phyloP scores from a whole-genome alignment of 768 basidiomycete genomes.

The Boletus eberwhitei region DNA sequence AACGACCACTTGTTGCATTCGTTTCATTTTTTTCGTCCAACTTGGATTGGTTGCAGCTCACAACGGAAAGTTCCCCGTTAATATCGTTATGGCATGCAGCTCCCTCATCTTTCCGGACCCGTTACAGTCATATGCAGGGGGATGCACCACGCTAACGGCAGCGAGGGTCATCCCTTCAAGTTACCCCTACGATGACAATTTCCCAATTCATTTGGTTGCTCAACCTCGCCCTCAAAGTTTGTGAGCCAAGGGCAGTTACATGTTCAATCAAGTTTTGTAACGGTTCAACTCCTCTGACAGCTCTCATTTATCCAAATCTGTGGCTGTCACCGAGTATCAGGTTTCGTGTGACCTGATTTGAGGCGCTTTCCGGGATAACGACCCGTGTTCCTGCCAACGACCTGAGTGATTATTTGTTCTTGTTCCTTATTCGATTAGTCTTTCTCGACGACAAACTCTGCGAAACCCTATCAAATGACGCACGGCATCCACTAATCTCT shows the following conservation, averaged over 20 bases:
- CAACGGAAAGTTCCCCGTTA: slow-evolving; percentile 25
- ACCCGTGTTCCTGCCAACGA: slow-evolving; percentile 15
- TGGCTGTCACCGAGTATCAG: slow-evolving; percentile 16
- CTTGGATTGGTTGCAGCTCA: slow-evolving; percentile 6
- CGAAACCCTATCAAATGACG: slow-evolving; percentile 37
- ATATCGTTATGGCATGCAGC: slow-evolving; percentile 30
- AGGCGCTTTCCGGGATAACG: slow-evolving; percentile 16
- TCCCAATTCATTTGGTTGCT: slow-evolving; percentile 21
- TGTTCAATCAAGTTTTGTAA: slow-evolving; percentile 28
- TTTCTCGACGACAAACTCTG: slow-evolving; percentile 35
- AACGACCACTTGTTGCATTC: slow-evolving; percentile 11
- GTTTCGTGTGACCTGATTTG: slow-evolving; percentile 24
- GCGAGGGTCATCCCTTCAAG: slow-evolving; percentile 11
- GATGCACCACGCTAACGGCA: slow-evolving; percentile 24
- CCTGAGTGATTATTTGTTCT: slow-evolving; percentile 13
- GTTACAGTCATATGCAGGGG: slow-evolving; percentile 37
- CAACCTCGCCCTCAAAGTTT: slow-evolving; percentile 18
- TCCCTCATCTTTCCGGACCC: slow-evolving; percentile 20
- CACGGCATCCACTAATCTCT: slow-evolving; percentile 27
- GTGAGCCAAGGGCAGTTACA: slow-evolving; percentile 28
- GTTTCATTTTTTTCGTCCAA: slow-evolving; percentile 11
- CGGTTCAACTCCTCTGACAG: slow-evolving; percentile 22
- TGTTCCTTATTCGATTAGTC: slow-evolving; percentile 33
- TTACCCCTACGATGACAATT: slow-evolving; percentile 14
- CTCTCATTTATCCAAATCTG: slow-evolving; percentile 31